phyloP scores from a whole-genome alignment of 257 asterid genomes.

The Fraxinus anomala region DNA sequence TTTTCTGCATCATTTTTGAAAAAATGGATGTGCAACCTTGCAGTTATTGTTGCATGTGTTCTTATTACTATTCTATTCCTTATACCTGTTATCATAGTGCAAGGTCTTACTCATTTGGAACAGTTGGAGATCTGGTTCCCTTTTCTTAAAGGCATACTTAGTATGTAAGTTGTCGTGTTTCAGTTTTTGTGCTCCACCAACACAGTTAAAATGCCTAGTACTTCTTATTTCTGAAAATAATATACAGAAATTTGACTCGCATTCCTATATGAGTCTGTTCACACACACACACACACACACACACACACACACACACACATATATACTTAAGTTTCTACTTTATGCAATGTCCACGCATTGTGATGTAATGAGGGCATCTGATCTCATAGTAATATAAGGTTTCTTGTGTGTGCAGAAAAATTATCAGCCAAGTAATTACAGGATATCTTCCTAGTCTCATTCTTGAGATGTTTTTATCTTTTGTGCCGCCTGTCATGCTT shows the following conservation, averaged over 20 bases:
- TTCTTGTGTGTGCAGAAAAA: conserved; percentile 50
- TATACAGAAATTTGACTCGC: background rate
- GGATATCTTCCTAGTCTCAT: conserved; percentile 98
- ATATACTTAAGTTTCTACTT: background rate
- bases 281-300: background rate
- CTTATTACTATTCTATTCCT: conserved; percentile 67
- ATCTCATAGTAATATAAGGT: conserved; percentile 21
- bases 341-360: background rate
- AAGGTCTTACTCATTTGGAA: conserved; percentile 91
- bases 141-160: conserved; percentile 66
- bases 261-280: background rate
- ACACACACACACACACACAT: background rate
- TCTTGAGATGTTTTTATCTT: conserved; percentile 64
- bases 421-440: conserved; percentile 78
- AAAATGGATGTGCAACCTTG: conserved; percentile 73
- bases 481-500: conserved; percentile 81
- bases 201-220: background rate
- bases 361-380: background rate
- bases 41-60: conserved; percentile 56
- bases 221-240: background rate
- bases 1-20: conserved; percentile 77
- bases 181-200: background rate
- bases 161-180: conserved; percentile 57
- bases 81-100: conserved; percentile 80
- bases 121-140: conserved; percentile 86